phyloP scores from a whole-genome alignment of 2,329 filamentous ascomycete genomes.

The Acrodontium crateriforme region DNA sequence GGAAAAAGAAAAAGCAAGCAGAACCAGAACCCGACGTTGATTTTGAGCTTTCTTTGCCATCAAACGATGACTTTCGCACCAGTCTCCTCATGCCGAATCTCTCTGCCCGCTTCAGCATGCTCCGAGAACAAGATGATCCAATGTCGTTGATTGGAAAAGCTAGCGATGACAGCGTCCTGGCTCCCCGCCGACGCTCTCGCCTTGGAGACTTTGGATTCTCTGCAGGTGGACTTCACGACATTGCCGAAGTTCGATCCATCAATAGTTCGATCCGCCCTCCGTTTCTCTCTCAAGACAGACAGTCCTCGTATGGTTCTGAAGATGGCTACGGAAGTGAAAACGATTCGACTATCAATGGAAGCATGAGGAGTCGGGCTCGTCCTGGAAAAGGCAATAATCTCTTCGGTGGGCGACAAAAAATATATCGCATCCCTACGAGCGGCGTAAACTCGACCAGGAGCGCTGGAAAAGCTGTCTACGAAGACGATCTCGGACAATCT shows the following conservation, averaged over 20 bases:
- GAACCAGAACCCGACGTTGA: conserved; percentile 50
- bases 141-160: conserved; percentile 82
- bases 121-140: conserved; percentile 87
- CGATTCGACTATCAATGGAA: conserved; percentile 45
- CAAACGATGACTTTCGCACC: conserved; percentile 82
- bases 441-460: conserved; percentile 26
- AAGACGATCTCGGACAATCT: conserved; percentile 72
- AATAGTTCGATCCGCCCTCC: conserved; percentile 47
- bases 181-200: conserved; percentile 66
- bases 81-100: conserved; percentile 92
- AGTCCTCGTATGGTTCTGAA: conserved; percentile 51
- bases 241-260: conserved; percentile 80
- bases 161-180: conserved; percentile 84
- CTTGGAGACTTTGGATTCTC: conserved; percentile 56
- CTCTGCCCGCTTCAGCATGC: conserved; percentile 91
- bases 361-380: conserved; percentile 72
- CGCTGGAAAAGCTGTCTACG: conserved; percentile 63
- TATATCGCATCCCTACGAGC: conserved; percentile 64
- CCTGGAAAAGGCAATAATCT: conserved; percentile 82
- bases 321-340: conserved; percentile 50
- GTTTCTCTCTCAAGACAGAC: conserved; percentile 42
- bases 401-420: conserved; percentile 90
- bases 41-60: conserved; percentile 58
- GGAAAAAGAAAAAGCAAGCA: conserved; percentile 39
- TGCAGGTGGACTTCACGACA: conserved; percentile 54